Conservation (phyloP, 2,329 filamentous ascomycete genomes). For the Dichotomopilus funicola region DNA sequence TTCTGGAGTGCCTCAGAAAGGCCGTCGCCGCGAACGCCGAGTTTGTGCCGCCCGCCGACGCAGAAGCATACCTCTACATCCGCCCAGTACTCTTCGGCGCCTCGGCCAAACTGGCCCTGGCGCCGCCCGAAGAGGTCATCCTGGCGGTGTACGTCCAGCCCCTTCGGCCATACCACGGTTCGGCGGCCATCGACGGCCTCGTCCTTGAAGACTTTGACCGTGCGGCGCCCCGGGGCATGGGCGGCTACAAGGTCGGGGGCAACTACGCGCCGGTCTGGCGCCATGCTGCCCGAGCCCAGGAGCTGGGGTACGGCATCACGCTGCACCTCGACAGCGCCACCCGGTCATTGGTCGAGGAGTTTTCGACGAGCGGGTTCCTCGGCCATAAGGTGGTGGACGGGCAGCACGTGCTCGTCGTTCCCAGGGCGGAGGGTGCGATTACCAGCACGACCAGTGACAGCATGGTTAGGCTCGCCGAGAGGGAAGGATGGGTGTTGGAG, state of each 20-base stretch:
- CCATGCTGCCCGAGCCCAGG: slow-evolving; percentile 74
- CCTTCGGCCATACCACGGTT: slow-evolving; percentile 89
- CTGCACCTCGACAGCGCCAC: slow-evolving; percentile 84
- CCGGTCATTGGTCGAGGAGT: slow-evolving; percentile 86
- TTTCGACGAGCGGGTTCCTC: slow-evolving; percentile 90
- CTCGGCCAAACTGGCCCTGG: slow-evolving; percentile 78
- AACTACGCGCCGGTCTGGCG: slow-evolving; percentile 92
- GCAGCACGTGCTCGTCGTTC: slow-evolving; percentile 69
- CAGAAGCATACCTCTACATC: slow-evolving; percentile 87
- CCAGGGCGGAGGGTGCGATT: slow-evolving; percentile 82
- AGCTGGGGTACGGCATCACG: slow-evolving; percentile 85
- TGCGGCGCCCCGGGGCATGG: slow-evolving; percentile 80
- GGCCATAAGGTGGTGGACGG: slow-evolving; percentile 60
- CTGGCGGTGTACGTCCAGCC: slow-evolving; percentile 88
- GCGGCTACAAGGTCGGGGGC: slow-evolving; percentile 87
- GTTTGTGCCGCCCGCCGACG: slow-evolving; percentile 83
- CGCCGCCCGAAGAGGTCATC: slow-evolving; percentile 83
- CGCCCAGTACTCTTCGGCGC: slow-evolving; percentile 84
- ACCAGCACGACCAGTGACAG: slow-evolving; percentile 78
- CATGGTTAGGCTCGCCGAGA: slow-evolving; percentile 65
- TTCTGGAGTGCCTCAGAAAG: slow-evolving; percentile 67
- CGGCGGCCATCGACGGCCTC: slow-evolving; percentile 76
- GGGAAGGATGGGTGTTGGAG: slow-evolving; percentile 81
- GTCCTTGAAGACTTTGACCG: slow-evolving; percentile 93
- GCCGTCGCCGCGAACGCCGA: slow-evolving; percentile 85